Conservation (phyloP, 1,284 basidiomycete genomes). For the Pseudozyma sp. region DNA sequence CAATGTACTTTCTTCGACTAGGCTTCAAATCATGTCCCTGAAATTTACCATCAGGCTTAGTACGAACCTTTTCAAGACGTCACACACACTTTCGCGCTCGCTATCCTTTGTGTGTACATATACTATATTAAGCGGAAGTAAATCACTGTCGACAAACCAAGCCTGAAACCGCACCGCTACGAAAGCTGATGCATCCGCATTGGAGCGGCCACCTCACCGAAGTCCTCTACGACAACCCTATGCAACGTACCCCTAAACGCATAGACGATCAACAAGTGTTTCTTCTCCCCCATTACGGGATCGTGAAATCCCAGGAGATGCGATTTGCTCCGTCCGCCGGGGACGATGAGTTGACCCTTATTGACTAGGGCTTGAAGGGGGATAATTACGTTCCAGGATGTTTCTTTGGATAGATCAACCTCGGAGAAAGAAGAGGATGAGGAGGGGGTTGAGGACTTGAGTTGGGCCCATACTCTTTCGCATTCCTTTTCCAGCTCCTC, state of each 20-base stretch:
- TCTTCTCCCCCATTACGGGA: slow-evolving; percentile 77
- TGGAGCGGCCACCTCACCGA: slow-evolving; percentile 78
- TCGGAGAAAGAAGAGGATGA: not conserved
- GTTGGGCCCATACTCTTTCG: slow-evolving; percentile 8
- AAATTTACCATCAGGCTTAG: no score
- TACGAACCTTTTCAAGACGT: not conserved
- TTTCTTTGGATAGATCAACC: slow-evolving; percentile 32
- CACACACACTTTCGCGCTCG: not conserved
- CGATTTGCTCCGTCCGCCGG: slow-evolving; percentile 77
- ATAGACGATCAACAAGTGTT: slow-evolving; percentile 80
- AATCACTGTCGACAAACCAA: no score
- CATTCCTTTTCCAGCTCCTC: not conserved
- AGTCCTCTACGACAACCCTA: slow-evolving; percentile 81
- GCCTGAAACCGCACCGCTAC: no score
- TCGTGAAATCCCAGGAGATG: slow-evolving; percentile 81
- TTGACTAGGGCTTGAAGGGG: slow-evolving; percentile 85
- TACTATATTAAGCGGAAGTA: not conserved
- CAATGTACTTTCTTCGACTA: no score
- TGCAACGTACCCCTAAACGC: slow-evolving; percentile 79
- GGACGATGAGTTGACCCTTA: slow-evolving; percentile 82
- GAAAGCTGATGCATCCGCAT: slow-evolving; percentile 69
- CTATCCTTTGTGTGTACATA: not conserved
- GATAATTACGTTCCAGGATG: slow-evolving; percentile 80
- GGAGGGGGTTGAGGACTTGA: not conserved
- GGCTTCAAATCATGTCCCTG: no score